Percentiles rank a stretch among this genome's conserved stretches.
These are phyloP conservation scores for Petunia secreta DNA, from an alignment of 257 asterid genomes.

Conservation along the genomic window DNA sequence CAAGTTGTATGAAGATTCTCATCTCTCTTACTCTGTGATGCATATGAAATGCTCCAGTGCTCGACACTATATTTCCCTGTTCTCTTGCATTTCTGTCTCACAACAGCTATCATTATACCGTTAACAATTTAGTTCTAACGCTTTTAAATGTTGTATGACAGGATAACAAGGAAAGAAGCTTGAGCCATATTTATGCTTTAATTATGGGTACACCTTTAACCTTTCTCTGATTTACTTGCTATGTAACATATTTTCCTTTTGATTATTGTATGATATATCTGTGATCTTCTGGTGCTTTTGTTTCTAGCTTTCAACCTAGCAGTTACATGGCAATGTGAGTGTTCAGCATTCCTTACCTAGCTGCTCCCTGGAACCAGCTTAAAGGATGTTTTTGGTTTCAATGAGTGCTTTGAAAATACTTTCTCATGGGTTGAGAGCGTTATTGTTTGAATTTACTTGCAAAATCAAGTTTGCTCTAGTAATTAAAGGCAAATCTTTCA, in stretches of 20 bases:
- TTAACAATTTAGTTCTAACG: constrained; percentile 23
- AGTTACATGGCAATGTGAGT: background rate
- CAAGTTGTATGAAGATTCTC: background rate
- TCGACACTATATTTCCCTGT: background rate
- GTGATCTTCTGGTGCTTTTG: background rate
- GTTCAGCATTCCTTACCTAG: background rate
- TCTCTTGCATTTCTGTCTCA: background rate
- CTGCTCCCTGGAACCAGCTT: background rate
- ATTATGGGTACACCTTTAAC: constrained; percentile 3
- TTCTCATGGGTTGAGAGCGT: background rate
- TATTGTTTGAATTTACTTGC: background rate
- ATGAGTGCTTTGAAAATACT: background rate
- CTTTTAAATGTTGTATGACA: constrained; percentile 37
- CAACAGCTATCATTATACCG: background rate
- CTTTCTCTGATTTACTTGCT: background rate
- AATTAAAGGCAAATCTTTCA: background rate
- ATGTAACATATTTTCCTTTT: background rate
- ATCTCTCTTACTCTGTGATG: background rate
- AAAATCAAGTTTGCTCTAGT: constrained; percentile 7
- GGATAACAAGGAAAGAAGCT: constrained; percentile 96
- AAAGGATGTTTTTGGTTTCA: background rate
- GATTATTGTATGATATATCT: background rate
- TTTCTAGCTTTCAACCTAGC: constrained; percentile 17
- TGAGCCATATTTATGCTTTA: constrained; percentile 35
- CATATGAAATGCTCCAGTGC: background rate